Conservation (phyloP, 305 asterid genomes). For the Galium porrigens region DNA sequence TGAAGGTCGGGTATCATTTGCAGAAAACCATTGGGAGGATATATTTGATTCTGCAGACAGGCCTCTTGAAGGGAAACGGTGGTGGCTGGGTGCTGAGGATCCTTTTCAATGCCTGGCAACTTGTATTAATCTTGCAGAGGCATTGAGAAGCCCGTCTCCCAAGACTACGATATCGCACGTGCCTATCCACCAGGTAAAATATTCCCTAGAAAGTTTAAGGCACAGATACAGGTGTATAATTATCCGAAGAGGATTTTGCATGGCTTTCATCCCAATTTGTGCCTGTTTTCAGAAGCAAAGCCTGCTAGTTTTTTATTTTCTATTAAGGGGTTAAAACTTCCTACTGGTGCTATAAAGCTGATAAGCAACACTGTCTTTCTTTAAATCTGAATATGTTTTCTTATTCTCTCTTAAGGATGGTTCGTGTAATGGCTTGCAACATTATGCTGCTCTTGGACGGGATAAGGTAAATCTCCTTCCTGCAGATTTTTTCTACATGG, state of each 20-base stretch:
- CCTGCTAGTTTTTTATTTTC: background rate
- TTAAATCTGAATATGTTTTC: constrained; percentile 17
- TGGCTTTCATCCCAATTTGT: background rate
- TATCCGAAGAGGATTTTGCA: background rate
- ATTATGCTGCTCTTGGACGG: constrained; percentile 96
- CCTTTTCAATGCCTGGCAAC: constrained; percentile 94
- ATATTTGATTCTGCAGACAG: constrained; percentile 88
- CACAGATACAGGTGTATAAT: background rate
- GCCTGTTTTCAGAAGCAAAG: background rate
- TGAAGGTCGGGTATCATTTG: constrained; percentile 63
- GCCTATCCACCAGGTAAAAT: constrained; percentile 79
- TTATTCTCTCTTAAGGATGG: constrained; percentile 56
- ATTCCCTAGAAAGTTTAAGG: constrained; percentile 2
- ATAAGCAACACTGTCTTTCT: constrained; percentile 10
- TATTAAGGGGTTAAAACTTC: background rate
- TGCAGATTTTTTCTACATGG: background rate
- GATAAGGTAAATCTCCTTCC: constrained; percentile 48
- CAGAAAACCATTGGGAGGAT: constrained; percentile 71
- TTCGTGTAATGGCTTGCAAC: constrained; percentile 98
- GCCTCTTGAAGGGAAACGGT: constrained; percentile 87
- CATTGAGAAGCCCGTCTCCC: constrained; percentile 69
- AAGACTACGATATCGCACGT: constrained; percentile 56
- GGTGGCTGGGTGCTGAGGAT: constrained; percentile 97
- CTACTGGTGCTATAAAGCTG: background rate
- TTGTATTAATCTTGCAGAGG: constrained; percentile 66